Conservation (phyloP, 2,329 filamentous ascomycete species). For the Pseudocercospora fijiensis region DNA sequence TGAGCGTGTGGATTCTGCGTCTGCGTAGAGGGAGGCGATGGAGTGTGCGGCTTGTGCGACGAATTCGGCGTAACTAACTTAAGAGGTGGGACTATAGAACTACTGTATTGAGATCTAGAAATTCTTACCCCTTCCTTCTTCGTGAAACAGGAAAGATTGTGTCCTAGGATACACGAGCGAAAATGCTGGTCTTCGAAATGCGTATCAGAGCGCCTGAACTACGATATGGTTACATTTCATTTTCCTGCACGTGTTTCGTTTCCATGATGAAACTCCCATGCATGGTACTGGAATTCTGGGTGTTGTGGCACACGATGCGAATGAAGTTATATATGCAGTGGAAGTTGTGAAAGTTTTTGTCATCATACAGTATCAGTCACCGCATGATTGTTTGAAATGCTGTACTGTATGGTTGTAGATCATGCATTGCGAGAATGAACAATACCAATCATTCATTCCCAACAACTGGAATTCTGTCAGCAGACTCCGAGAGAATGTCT, state of each 20-base stretch:
- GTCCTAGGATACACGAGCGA: neutral
- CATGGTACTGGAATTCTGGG: neutral
- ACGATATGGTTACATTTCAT: neutral
- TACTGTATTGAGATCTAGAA: no score
- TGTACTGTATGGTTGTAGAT: no score
- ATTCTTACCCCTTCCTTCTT: no score
- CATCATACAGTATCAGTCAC: no score
- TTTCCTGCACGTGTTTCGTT: neutral
- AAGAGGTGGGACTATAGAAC: neutral
- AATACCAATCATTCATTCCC: no score
- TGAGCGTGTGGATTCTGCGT: constrained; percentile 35
- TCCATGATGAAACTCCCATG: neutral
- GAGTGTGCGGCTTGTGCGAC: neutral
- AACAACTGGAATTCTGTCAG: no score
- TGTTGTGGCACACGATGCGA: neutral
- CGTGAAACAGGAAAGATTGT: no score
- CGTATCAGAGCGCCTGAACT: neutral
- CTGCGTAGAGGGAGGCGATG: neutral
- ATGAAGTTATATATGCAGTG: no score
- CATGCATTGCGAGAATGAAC: no score
- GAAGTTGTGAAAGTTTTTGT: no score
- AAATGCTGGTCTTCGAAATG: neutral
- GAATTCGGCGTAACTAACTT: neutral
- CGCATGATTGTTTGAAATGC: no score
- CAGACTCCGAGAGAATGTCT: neutral